These are phyloP conservation scores for Vitis hybrid DNA, from an alignment of 177 flowering plant species.

Conservation along the genomic window DNA sequence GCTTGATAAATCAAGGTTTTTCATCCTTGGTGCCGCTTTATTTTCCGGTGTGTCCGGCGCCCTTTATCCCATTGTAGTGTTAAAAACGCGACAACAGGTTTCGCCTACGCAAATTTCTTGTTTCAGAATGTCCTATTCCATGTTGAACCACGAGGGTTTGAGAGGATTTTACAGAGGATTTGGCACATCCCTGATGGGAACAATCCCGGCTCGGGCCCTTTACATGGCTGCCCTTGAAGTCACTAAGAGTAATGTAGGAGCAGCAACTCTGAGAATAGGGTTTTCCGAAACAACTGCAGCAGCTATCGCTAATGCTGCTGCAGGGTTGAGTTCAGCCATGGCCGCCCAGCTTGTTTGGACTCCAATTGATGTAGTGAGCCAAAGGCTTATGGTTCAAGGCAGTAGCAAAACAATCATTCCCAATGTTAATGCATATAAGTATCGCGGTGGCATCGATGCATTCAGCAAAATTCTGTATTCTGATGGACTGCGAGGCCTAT, in stretches of 20 bases:
- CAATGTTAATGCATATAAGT: slow-evolving; percentile 24
- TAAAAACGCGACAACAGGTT: slow-evolving; percentile 78
- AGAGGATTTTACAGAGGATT: slow-evolving; percentile 73
- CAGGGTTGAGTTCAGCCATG: slow-evolving; percentile 72
- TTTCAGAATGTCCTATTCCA: slow-evolving; percentile 38
- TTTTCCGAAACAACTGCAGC: slow-evolving; percentile 54
- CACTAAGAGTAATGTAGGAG: slow-evolving; percentile 68
- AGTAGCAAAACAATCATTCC: slow-evolving; percentile 12
- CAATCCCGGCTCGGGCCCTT: slow-evolving; percentile 79
- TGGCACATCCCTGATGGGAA: slow-evolving; percentile 77
- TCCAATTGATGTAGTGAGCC: slow-evolving; percentile 80
- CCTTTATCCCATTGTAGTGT: slow-evolving; percentile 70
- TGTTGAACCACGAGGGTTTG: slow-evolving; percentile 54
- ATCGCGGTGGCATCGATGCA: slow-evolving; percentile 76
- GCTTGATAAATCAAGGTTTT: slow-evolving; percentile 69
- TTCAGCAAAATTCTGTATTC: slow-evolving; percentile 59
- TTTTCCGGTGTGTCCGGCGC: slow-evolving; percentile 68
- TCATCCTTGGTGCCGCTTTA: slow-evolving; percentile 60
- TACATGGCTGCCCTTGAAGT: slow-evolving; percentile 83
- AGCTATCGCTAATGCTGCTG: slow-evolving; percentile 70
- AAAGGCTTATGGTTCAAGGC: slow-evolving; percentile 81
- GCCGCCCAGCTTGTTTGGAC: slow-evolving; percentile 92
- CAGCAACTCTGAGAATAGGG: slow-evolving; percentile 49
- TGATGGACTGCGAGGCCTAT: slow-evolving; percentile 76
- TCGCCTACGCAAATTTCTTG: slow-evolving; percentile 38